Conservation (phyloP, 2,329 filamentous ascomycete species). For the Knufia fluminis region DNA sequence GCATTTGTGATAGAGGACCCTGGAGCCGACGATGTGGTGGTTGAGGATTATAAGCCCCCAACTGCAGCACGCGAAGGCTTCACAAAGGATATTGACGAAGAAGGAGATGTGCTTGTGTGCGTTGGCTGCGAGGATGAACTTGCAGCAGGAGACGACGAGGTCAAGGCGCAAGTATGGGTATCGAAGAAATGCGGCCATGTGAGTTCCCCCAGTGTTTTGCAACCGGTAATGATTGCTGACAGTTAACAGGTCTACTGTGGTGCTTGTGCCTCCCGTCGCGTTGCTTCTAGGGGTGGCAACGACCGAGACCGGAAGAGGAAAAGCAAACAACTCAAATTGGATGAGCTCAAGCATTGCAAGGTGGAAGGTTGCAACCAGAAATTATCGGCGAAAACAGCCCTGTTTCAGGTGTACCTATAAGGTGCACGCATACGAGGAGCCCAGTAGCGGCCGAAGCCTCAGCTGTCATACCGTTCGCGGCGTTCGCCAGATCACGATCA, state of each 20-base stretch:
- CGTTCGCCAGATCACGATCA: background rate
- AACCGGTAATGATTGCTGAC: constrained; percentile 8
- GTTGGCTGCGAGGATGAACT: constrained; percentile 81
- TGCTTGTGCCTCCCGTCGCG: constrained; percentile 35
- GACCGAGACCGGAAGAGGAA: constrained; percentile 26
- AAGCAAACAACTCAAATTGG: constrained; percentile 17
- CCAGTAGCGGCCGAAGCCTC: too few relatives aligned
- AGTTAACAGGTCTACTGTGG: constrained; percentile 39
- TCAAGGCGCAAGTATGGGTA: constrained; percentile 84
- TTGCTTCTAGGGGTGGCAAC: constrained; percentile 21
- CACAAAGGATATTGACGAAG: constrained; percentile 63
- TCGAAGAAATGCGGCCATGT: constrained; percentile 89
- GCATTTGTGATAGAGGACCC: constrained; percentile 32
- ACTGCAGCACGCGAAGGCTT: constrained; percentile 64
- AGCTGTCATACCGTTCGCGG: too few relatives aligned
- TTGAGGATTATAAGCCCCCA: constrained; percentile 49
- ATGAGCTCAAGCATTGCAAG: constrained; percentile 36
- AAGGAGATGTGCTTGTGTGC: constrained; percentile 63
- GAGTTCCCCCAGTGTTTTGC: constrained; percentile 28
- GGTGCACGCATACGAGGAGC: too few relatives aligned
- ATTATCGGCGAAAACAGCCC: constrained; percentile 31
- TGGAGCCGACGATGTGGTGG: constrained; percentile 14
- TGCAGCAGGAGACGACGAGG: constrained; percentile 56
- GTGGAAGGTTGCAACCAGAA: constrained; percentile 34
- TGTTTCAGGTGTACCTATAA: constrained; percentile 42